Evolutionary conservation across 2,329 filamentous ascomycete species (phyloP).

Genomic region (Metarhizium sp.): DNA sequence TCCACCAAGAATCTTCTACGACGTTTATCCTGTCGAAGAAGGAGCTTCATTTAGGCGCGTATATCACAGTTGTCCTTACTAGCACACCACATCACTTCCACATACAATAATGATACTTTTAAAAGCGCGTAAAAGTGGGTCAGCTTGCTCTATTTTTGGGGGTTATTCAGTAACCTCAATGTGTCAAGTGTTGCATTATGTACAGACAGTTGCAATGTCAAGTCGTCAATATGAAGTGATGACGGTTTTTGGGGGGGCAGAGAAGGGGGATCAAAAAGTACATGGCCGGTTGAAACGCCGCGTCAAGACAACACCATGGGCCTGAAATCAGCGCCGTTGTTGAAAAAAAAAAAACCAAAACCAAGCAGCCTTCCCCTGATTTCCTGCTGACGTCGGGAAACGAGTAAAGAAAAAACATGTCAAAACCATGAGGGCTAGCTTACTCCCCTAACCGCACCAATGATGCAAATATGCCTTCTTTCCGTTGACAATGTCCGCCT

Average conservation of each 20-base stretch:
- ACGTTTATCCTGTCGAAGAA: neutral
- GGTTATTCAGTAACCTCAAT: neutral
- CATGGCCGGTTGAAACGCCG: conserved; percentile 5
- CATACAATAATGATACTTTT: neutral
- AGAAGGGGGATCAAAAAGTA: conserved; percentile 1
- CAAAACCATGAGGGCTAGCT: neutral
- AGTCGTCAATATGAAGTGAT: neutral
- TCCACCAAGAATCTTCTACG: no score
- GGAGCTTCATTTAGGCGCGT: neutral
- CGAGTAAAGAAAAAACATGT: neutral
- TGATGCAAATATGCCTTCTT: neutral
- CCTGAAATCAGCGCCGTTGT: neutral
- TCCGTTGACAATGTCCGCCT: conserved; percentile 4
- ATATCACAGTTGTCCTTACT: neutral
- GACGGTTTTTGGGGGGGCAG: neutral
- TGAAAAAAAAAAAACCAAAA: neutral
- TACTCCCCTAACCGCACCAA: neutral
- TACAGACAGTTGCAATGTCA: conserved; percentile 2
- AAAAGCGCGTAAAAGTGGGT: neutral
- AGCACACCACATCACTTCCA: neutral
- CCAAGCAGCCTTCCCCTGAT: neutral
- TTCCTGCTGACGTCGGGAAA: neutral
- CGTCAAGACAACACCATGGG: neutral
- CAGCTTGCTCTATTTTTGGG: neutral
- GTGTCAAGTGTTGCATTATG: neutral